Base-by-base conservation (phyloP, 345 rosid genomes). In the Citrus mangshanensis region DNA sequence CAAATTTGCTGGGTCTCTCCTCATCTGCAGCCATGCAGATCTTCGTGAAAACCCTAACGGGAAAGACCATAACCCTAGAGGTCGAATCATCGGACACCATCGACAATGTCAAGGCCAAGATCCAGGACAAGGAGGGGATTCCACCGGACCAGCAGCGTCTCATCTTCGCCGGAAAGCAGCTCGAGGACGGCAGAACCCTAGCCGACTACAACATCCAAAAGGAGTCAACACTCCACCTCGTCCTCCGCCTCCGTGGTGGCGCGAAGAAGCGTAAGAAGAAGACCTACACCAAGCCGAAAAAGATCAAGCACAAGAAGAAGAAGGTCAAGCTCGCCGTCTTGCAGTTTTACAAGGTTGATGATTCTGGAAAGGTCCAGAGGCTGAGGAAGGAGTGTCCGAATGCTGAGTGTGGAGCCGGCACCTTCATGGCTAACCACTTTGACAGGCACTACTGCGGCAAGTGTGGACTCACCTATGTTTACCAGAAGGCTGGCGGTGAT, bases 191-290 rank as follows among this genome's bases (percentile, higher is more conserved):
- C 22, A 81, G 92, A 9, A 90, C 93, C 7, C 85, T 90, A 4
- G 93, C 93, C n/a, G 93, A 90, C 78, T 90, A 90, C 84, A 90
- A 88, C 83, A 90, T 90, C 81, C 92, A 90, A 84, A 90, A 90
- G 77, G 93, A 90, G 51, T 90, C 93, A 32, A 90, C 93, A 25
- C 93, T 90, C 27, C 93, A 90, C 68, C 84, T 90, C 38, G 93
- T 88, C 16, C 93, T 90, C n/a, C 88, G 93, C 25, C 85, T 90
- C 38, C 84, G 92, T 9, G 93, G 93, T 16, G 93, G 93, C 13
- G 93, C 93, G 24, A 90, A 90, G 86, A 90, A 90, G 89, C 76
- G 93, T 1, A 90, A 90, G 93, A 90, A 90, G 93, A 90, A 90
- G 90, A 88, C 89, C 56, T 90, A 88, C 89, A 90, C 92, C 69